Base-by-base conservation (phyloP, 108 stramenopile genomes). In the Cyclostephanos invisitatus region DNA sequence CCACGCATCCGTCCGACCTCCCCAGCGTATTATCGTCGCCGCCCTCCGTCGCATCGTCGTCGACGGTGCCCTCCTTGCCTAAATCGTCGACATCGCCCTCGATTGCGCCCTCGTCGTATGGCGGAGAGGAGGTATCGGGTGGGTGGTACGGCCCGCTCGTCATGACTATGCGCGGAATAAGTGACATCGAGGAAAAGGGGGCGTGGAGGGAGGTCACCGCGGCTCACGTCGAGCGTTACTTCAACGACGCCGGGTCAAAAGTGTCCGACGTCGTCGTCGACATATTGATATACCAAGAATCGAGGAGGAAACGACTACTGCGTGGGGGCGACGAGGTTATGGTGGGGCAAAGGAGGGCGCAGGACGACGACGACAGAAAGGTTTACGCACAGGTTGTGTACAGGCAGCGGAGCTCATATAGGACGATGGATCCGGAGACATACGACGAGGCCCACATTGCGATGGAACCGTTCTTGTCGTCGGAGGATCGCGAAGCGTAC, bases 181-280 rank as follows among this genome's bases (percentile, higher is more conserved):
- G 12, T 10, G 22, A 40, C 2, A 21, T 69, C 22, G 42, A 59
- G 17, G 44, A 38, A 14, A 24, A 24, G 15, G 40, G 42, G 3
- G 56, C 12, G 25, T 69, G 68, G 68, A 28, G 20, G 12, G 27
- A 58, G 15, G 20, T 42, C 6, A 69, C 68, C 11, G 36, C 68
- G 29, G 18, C 55, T 1, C 44, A 69, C 37, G 44, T 69, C 44
- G 40, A 58, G 40, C 25, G 28, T 10, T 69, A 28, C 42, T 69
- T 69, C 40, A 53, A 49, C 10, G 40, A 14, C 24, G 55, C 27
- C 24, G 53, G 25, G 53, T 47, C 56, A 8, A 17, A 14, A 2
- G 57, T 47, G 7, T 69, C n/a, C 28, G 44, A 69, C 44, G 24
- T 58, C 1, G 3, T 2, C 12, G 68, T 69, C 12, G n/a, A 35